Evolutionary conservation across 257 asterid genomes (phyloP).

Genomic region (Anisodus acutangulus): DNA sequence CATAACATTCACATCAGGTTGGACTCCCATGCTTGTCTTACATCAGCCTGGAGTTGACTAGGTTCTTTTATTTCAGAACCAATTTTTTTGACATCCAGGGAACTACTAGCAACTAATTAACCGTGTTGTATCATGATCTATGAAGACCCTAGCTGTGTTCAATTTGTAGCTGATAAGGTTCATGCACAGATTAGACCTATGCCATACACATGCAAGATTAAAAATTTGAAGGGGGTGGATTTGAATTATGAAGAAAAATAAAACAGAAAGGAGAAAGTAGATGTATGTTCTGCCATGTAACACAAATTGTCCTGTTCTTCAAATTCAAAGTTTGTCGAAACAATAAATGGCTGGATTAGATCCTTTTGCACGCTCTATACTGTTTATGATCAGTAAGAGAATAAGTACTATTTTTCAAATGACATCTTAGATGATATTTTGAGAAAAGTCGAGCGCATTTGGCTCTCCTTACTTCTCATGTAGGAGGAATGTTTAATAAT

Average conservation of each 20-base stretch:
- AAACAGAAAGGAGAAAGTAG: slow-evolving; percentile 17
- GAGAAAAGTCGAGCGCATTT: background rate
- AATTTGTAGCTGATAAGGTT: background rate
- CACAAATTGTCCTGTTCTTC: background rate
- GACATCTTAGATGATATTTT: slow-evolving; percentile 1
- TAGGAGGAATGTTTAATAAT: background rate
- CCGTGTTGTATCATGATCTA: background rate
- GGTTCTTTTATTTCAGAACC: background rate
- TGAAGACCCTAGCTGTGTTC: slow-evolving; percentile 7
- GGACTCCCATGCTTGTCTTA: background rate
- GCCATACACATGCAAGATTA: background rate
- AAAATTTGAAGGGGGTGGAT: background rate
- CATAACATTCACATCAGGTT: background rate
- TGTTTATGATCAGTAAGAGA: background rate
- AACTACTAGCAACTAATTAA: slow-evolving; percentile 1
- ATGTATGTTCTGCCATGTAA: slow-evolving; percentile 10
- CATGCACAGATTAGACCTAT: background rate
- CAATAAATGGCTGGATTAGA: background rate
- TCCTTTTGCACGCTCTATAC: background rate
- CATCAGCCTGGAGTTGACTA: background rate
- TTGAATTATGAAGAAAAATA: slow-evolving; percentile 18
- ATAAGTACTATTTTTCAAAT: background rate
- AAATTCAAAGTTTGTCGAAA: background rate
- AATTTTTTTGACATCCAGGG: background rate
- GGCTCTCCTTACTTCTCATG: background rate